These are phyloP conservation scores for Crithidia fasciculata DNA, from an alignment of 208 protist genomes.

Conservation along the genomic window DNA sequence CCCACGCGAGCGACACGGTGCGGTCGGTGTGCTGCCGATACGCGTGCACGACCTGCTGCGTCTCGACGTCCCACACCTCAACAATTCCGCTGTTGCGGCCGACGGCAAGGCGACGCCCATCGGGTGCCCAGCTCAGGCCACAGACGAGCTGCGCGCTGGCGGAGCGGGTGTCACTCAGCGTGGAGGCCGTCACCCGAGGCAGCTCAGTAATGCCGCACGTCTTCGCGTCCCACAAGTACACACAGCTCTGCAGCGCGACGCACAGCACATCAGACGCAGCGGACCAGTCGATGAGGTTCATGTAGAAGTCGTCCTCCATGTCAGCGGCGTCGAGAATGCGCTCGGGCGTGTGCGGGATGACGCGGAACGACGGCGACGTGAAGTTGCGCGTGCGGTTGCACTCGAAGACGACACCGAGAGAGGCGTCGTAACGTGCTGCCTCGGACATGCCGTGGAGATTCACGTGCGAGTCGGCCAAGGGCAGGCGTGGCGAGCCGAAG, in stretches of 20 bases:
- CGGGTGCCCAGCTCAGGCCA: conserved; percentile 93
- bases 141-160: conserved; percentile 63
- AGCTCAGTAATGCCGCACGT: conserved; percentile 93
- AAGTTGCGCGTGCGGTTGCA: conserved; percentile 87
- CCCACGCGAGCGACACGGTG: conserved; percentile 92
- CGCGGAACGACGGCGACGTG: conserved; percentile 70
- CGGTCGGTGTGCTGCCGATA: conserved; percentile 87
- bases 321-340: conserved; percentile 98
- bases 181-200: conserved; percentile 59
- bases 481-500: not conserved
- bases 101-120: conserved; percentile 89
- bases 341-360: conserved; percentile 94
- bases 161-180: not conserved
- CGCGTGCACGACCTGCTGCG: conserved; percentile 70
- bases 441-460: conserved; percentile 38
- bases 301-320: conserved; percentile 99
- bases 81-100: conserved; percentile 89
- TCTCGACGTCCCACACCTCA: conserved; percentile 93
- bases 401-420: conserved; percentile 85
- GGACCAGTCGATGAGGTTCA: conserved; percentile 99
- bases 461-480: conserved; percentile 21
- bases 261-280: conserved; percentile 84
- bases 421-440: conserved; percentile 57
- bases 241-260: conserved; percentile 95
- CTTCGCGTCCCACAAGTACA: conserved; percentile 99